Base-by-base conservation (phyloP, 2,329 filamentous ascomycete species). In the Calonectria honghensis region DNA sequence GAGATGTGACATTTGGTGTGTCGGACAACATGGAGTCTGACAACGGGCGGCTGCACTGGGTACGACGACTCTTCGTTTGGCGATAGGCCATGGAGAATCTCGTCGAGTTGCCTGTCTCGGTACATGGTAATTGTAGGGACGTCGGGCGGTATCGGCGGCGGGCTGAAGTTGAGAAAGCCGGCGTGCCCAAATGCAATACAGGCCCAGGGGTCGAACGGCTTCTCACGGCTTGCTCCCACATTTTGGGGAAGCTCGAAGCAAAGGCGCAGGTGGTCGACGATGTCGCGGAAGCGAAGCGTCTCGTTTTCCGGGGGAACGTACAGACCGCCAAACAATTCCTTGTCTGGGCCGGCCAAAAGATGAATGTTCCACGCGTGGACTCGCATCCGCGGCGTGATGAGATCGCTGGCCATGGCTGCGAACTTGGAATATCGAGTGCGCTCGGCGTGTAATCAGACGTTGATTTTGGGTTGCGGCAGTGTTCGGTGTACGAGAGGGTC, bases 311-410 rank as follows among this genome's bases (percentile, higher is more conserved):
- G 41, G 6, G 51, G 51, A 14, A 63, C 39, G n/a, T 39, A 72
- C 16, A 72, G 18, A 13, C 72, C 69, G 1, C 39, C 66, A 64
- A 76, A 76, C 39, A 29, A n/a, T n/a, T 72, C 52, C 31, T 54
- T 50, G 4, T 66, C 50, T 11, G 35, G 35, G 7, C 72, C 70
- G 5, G 37, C 59, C 3, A 61, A 65, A 27, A 75, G 51, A 48
- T 75, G 70, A 7, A 73, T 24, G 48, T 76, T 76, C 76, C 74
- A 76, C 5, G 64, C 73, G 32, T 48, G 41, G n/a, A 54, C 71
- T 20, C 73, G 61, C 67, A 75, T 74, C 4, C 39, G 68, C 7
- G 73, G 37, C 14, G 72, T 76, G 20, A 75, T 52, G 5, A 39
- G 27, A 41, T 63, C 57, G 35, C 24, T 24, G 9, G 57, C 39